Evolutionary conservation across 805 yeast species (phyloP).

Genomic region (Candida ponderosae): DNA sequence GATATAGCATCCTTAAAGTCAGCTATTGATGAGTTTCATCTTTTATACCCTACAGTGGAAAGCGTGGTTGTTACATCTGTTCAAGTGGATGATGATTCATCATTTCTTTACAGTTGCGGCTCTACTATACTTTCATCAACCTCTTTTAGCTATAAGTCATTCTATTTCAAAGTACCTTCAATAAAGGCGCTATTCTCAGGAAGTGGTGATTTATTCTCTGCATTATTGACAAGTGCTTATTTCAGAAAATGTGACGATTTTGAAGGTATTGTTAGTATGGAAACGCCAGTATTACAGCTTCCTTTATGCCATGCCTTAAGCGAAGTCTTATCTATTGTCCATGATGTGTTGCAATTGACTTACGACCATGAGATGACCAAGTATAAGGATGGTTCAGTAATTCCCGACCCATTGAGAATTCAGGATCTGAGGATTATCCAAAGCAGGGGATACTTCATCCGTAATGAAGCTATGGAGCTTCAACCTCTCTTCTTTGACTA

Average conservation of each 20-base stretch:
- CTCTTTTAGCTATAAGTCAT: background rate
- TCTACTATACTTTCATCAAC: conserved; percentile 6
- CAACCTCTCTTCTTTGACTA: too few species aligned
- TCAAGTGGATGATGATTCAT: conserved; percentile 17
- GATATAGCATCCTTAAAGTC: conserved; percentile 27
- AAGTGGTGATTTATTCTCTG: conserved; percentile 68
- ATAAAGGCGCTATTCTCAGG: conserved; percentile 63
- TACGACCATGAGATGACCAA: conserved; percentile 17
- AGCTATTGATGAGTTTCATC: conserved; percentile 35
- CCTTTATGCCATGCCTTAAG: conserved; percentile 28
- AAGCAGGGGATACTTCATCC: conserved; percentile 24
- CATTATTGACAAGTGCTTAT: conserved; percentile 45
- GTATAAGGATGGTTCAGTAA: conserved; percentile 8
- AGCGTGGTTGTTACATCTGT: conserved; percentile 57
- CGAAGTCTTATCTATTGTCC: conserved; percentile 32
- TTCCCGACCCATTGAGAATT: conserved; percentile 17
- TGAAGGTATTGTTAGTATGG: conserved; percentile 5
- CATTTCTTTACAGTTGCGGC: conserved; percentile 33
- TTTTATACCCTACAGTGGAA: conserved; percentile 34
- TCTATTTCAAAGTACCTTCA: conserved; percentile 33
- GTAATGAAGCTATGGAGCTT: background rate
- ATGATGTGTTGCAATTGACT: conserved; percentile 33
- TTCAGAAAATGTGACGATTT: conserved; percentile 19
- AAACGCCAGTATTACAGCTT: background rate
- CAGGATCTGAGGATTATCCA: conserved; percentile 39